A percentile compares a stretch with the other conserved stretches of the same genome.
Evolutionary conservation across 2,329 filamentous ascomycete species (phyloP).

Genomic region (Fusarium dimerum): DNA sequence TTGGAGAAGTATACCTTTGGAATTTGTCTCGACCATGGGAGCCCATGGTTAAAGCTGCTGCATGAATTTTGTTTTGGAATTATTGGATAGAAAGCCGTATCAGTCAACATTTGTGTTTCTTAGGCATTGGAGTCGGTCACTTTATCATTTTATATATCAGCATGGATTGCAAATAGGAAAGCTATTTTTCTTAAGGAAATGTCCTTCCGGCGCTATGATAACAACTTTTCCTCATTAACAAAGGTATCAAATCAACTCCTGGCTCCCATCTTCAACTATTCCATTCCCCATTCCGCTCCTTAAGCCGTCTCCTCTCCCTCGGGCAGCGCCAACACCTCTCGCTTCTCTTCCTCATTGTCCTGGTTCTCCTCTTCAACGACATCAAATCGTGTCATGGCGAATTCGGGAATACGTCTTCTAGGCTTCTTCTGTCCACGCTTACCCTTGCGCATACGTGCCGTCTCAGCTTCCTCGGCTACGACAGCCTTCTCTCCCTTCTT

Average conservation of each 20-base stretch:
- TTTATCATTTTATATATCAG: constrained; percentile 1
- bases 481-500: constrained; percentile 65
- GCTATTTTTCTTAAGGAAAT: constrained; percentile 16
- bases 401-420: constrained; percentile 49
- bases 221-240: constrained; percentile 25
- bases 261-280: constrained; percentile 22
- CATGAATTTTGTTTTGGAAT: constrained; percentile 18
- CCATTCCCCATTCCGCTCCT: constrained; percentile 11
- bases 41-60: constrained; percentile 43
- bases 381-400: constrained; percentile 58
- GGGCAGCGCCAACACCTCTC: constrained; percentile 25
- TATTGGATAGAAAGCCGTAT: constrained; percentile 1
- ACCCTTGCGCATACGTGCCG: constrained; percentile 36
- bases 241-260: constrained; percentile 34
- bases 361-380: constrained; percentile 44
- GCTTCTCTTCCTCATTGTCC: constrained; percentile 23
- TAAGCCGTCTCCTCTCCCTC: constrained; percentile 21
- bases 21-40: constrained; percentile 44
- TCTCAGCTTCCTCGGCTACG: constrained; percentile 46
- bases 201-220: constrained; percentile 15
- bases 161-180: constrained; percentile 7
- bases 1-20: constrained; percentile 43
- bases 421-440: constrained; percentile 31
- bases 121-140: constrained; percentile 7
- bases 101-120: constrained; percentile 16